Evolutionary conservation across 768 basidiomycete genomes (phyloP).

Genomic region (Rhodocollybia butyracea): DNA sequence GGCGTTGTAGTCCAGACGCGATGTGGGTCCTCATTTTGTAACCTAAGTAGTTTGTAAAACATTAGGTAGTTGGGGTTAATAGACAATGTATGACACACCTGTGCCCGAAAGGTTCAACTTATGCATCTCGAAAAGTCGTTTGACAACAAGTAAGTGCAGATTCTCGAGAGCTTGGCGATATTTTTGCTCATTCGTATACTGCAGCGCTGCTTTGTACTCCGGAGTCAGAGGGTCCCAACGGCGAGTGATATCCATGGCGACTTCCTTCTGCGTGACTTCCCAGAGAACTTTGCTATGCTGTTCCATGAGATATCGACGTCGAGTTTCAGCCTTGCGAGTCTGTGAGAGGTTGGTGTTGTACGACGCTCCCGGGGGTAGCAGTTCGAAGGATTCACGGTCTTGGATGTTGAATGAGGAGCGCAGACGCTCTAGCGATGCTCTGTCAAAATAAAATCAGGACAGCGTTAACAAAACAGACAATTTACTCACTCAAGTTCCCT

Average conservation of each 20-base stretch:
- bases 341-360: slow-evolving; percentile 14
- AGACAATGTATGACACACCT: slow-evolving; percentile 18
- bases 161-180: slow-evolving; percentile 28
- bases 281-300: slow-evolving; percentile 10
- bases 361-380: slow-evolving; percentile 6
- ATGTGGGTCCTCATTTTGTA: slow-evolving; percentile 32
- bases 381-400: slow-evolving; percentile 11
- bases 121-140: slow-evolving; percentile 34
- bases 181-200: slow-evolving; percentile 13
- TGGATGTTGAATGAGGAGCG: slow-evolving; percentile 12
- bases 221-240: slow-evolving; percentile 22
- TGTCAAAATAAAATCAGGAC: slow-evolving; percentile 9
- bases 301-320: slow-evolving; percentile 14
- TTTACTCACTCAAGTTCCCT: slow-evolving; percentile 9
- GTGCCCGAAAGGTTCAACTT: slow-evolving; percentile 32
- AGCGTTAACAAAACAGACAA: no score
- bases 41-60: slow-evolving; percentile 21
- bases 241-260: slow-evolving; percentile 18
- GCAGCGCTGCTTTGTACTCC: slow-evolving; percentile 18
- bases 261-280: slow-evolving; percentile 21
- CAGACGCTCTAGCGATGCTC: slow-evolving; percentile 9
- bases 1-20: slow-evolving; percentile 25
- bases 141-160: slow-evolving; percentile 29
- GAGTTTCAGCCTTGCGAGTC: slow-evolving; percentile 22
- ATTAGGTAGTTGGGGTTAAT: neutral